These are phyloP conservation scores for Thraustochytrium sp. DNA, from an alignment of 352 stramenopile genomes.

Conservation along the genomic window DNA sequence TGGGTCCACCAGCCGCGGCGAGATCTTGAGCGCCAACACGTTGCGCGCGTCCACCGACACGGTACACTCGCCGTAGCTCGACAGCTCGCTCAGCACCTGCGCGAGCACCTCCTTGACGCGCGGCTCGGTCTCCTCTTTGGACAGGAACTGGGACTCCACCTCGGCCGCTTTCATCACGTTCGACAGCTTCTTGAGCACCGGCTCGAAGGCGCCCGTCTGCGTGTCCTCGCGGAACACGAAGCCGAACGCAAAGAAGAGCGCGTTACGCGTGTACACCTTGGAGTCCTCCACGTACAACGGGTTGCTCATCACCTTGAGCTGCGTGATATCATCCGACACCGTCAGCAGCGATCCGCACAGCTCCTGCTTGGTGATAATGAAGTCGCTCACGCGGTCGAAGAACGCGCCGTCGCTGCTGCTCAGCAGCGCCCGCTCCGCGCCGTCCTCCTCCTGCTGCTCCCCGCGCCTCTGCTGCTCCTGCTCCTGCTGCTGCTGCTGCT, in stretches of 20 bases:
- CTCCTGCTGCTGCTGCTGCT: too few relatives aligned
- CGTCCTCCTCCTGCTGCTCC: background rate
- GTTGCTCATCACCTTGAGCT: conserved; percentile 26
- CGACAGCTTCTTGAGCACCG: conserved; percentile 8
- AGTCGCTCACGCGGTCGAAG: conserved; percentile 32
- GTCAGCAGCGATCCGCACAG: conserved; percentile 30
- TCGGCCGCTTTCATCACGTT: conserved; percentile 19
- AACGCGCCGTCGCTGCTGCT: background rate
- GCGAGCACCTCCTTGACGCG: conserved; percentile 2
- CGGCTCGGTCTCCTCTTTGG: background rate
- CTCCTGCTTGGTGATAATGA: conserved; percentile 33
- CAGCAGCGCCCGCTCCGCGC: background rate
- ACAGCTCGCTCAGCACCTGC: conserved; percentile 24
- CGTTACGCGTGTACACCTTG: background rate
- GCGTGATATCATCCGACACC: background rate
- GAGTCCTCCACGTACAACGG: background rate
- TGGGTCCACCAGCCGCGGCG: conserved; percentile 4
- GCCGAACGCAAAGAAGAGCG: conserved; percentile 33
- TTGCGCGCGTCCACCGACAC: conserved; percentile 20
- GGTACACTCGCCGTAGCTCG: background rate
- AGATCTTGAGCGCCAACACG: conserved; percentile 23
- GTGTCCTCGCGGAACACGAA: background rate
- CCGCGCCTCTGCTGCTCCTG: too few relatives aligned
- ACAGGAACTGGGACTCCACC: conserved; percentile 17
- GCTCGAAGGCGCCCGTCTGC: conserved; percentile 13